Evolutionary conservation across 495 filamentous ascomycete species (phyloP).

Genomic region (Aspergillus biplanus): DNA sequence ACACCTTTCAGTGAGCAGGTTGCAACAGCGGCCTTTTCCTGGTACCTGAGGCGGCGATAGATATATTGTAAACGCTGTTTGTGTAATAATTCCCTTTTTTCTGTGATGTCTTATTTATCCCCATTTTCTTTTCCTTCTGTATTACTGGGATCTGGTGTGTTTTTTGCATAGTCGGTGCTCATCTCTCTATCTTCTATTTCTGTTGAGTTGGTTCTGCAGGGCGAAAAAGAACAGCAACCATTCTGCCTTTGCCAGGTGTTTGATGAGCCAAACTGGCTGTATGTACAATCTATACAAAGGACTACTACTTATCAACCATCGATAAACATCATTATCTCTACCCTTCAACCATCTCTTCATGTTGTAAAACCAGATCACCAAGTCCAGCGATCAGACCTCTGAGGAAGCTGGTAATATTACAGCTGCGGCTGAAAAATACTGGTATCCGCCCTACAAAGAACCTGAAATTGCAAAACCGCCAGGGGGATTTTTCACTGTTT

Average conservation of each 20-base stretch:
- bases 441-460: not conserved
- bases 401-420: slow-evolving; percentile 2
- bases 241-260: slow-evolving; percentile 3
- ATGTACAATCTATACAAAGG: slow-evolving; percentile 6
- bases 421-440: slow-evolving; percentile 22
- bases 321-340: not conserved
- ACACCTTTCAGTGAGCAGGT: slow-evolving; percentile 71
- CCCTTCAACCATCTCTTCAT: not conserved
- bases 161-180: slow-evolving; percentile 37
- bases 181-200: slow-evolving; percentile 21
- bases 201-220: slow-evolving; percentile 7
- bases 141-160: slow-evolving; percentile 44
- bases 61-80: slow-evolving; percentile 14
- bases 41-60: slow-evolving; percentile 86
- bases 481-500: slow-evolving; percentile 15
- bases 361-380: not conserved
- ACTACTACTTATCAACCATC: not conserved
- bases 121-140: slow-evolving; percentile 24
- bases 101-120: slow-evolving; percentile 16
- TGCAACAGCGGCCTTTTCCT: slow-evolving; percentile 81
- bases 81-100: slow-evolving; percentile 21
- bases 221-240: not conserved
- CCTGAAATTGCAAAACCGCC: slow-evolving; percentile 30
- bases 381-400: too few species aligned
- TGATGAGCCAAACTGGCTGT: slow-evolving; percentile 4